Evolutionary conservation across 768 basidiomycete species (phyloP), one percentile per base, ranked within the genome.

Genomic region (Rhizopogon vulgaris): DNA sequence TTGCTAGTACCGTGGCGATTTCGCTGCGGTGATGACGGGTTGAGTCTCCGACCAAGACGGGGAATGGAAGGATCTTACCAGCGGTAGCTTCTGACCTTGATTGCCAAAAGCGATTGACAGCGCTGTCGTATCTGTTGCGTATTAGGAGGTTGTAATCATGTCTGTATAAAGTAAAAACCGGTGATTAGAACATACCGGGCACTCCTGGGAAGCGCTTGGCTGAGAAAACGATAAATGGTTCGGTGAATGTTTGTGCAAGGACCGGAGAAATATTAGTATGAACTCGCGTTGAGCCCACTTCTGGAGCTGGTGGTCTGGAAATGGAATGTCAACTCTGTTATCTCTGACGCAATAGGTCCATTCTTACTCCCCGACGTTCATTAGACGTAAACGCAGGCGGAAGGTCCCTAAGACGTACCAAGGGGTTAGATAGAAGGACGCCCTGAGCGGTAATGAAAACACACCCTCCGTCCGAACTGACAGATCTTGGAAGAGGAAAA

Each of bases 201-300:
- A 97, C 94, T 46, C 94, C 94, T 45, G 91, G 92, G 73, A 95
- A 97, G 45, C 88, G 83, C 73, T 97, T 97, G 34, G 94, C 94
- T 2, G 91, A 92, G 69, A 75, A 94, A 0, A 97, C 94, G 10
- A 81, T 79, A 63, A 96, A 95, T 25, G 83, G 77, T 25, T 90
- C 83, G 38, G 90, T 87, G 66, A 87, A 90, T 2, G 83, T 80
- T 64, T 92, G 85, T 7, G 94, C 90, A 22, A 94, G 78, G 6
- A 96, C 83, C 9, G 87, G 84, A 17, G 87, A 86, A 36, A 80
- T 66, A 54, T 78, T 78, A 43, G 74, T 84, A 72, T 89, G 84
- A 49, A 92, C 79, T 34, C 77, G 73, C 45, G 66, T 62, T 4
- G 87, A 80, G 53, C 86, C 83, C 27, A 77, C 68, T 63, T 88